Conservation (phyloP, 73 alveolate genomes). For the Paramecium sonneborni region DNA sequence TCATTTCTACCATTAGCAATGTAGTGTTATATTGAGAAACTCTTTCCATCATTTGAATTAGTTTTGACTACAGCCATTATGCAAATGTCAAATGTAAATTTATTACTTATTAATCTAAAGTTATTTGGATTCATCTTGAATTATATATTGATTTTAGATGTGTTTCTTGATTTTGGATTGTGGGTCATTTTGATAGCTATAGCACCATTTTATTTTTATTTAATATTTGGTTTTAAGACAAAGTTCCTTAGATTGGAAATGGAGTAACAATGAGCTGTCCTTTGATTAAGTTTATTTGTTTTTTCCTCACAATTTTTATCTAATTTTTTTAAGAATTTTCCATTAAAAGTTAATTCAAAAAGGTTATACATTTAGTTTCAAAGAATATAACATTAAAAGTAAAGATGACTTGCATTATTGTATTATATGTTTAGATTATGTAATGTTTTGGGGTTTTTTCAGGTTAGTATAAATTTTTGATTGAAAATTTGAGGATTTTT, state of each 20-base stretch:
- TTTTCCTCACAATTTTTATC: too few relatives aligned
- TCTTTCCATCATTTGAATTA: slow-evolving; percentile 26
- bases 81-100: background rate
- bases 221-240: background rate
- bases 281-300: too few relatives aligned
- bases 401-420: background rate
- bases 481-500: too few relatives aligned
- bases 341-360: too few relatives aligned
- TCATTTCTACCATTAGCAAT: background rate
- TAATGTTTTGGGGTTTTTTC: background rate
- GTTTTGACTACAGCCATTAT: background rate
- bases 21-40: background rate
- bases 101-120: background rate
- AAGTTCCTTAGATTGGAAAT: background rate
- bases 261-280: too few relatives aligned
- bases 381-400: too few relatives aligned
- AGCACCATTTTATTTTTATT: background rate
- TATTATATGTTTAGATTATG: background rate
- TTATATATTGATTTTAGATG: background rate
- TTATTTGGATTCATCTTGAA: background rate
- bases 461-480: too few relatives aligned
- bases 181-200: background rate
- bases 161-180: background rate
- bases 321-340: too few relatives aligned
- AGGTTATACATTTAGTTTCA: too few relatives aligned